Base-by-base conservation (phyloP, 352 stramenopile genomes). In the Phytopythium mirpurense region DNA sequence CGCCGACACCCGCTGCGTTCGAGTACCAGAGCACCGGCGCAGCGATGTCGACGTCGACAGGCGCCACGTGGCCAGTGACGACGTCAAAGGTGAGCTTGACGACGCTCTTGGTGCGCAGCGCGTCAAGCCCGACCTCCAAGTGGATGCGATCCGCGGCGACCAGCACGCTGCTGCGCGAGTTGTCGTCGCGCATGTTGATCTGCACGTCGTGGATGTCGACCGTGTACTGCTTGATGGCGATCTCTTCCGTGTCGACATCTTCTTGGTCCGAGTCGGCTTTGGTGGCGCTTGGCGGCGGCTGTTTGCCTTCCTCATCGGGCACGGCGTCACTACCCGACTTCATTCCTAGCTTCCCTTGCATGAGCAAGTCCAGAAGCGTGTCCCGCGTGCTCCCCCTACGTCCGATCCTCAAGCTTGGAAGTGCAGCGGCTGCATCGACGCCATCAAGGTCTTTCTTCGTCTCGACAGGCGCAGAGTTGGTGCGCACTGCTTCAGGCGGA, bases 81-180 rank as follows among this genome's bases (percentile, higher is more conserved):
- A 73, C 74, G 35, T 84, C 70, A 34, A 93, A 86, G 19, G 62
- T 79, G 7, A 90, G 55, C 16, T 80, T 71, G 7, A 70, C 74
- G 16, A 91, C 78, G 16, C 66, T 84, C 21, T 75, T 76, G 19
- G 47, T 70, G 10, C 62, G 54, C 0, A 54, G 37, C 2, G 67
- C 65, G 41, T 93, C 83, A 0, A 74, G 67, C 0, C 83, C 83
- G 26, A 86, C 64, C 32, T 90, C 79, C 4, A 93, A 63, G 43
- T 91, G 83, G 37, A 93, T 90, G 29, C 86, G 83, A 26, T 86
- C 81, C 1, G 83, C 86, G 10, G 80, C 83, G 11, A 88, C 58
- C 37, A 93, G 52, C 29, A 88, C 72, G 35, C 72, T 90, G 52
- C 80, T 91, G 44, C 73, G 67, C 19, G 60, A 87, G 1, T 56